Conservation (phyloP, 225 moss, liverwort and hornwort genomes). For the Thuidium tamariscinum region DNA sequence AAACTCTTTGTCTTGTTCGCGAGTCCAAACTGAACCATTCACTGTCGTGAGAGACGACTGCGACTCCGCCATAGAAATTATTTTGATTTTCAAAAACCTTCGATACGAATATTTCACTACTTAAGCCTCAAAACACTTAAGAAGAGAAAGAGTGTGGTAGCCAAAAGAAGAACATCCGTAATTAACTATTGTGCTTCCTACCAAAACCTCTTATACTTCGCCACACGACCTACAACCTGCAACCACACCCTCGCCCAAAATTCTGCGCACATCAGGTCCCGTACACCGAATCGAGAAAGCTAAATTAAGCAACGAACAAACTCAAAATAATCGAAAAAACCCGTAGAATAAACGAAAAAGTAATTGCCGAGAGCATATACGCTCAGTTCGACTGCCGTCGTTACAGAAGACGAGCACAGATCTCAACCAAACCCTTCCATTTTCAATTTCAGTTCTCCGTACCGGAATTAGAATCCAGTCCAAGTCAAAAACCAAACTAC, state of each 20-base stretch:
- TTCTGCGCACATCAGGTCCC: not conserved
- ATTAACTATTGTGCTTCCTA: not conserved
- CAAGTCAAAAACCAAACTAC: not conserved
- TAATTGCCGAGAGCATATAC: not conserved
- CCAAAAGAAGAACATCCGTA: not conserved
- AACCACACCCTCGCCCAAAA: not conserved
- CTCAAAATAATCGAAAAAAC: not conserved
- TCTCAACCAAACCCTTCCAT: not conserved
- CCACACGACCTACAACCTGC: not conserved
- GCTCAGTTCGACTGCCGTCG: not conserved
- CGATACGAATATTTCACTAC: not conserved
- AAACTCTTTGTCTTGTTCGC: constrained; percentile 68
- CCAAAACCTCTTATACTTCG: not conserved
- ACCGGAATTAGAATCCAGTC: not conserved
- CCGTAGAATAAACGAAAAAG: not conserved
- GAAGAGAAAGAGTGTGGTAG: not conserved
- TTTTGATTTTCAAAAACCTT: not conserved
- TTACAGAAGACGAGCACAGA: not conserved
- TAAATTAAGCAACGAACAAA: not conserved
- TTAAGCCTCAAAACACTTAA: not conserved
- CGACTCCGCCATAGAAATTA: constrained; percentile 24
- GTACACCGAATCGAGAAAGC: not conserved
- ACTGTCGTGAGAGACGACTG: constrained; percentile 39
- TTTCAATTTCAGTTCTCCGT: not conserved
- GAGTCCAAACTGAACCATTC: constrained; percentile 45